Evolutionary conservation across 164 flowering plant genomes (phyloP).

Genomic region (Vitis vinifera): DNA sequence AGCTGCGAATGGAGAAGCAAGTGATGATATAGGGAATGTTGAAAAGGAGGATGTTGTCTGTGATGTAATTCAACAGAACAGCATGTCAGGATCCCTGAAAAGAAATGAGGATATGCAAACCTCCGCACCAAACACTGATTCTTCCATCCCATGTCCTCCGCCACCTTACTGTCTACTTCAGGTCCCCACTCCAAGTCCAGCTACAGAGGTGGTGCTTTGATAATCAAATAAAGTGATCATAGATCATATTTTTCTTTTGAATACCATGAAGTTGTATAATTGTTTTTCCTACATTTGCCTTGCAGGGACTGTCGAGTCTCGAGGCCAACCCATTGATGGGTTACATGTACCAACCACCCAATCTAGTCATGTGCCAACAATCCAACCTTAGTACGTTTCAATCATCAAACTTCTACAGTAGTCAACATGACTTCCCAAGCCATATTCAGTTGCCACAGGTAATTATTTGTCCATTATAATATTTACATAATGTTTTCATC

Average conservation of each 20-base stretch:
- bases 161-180: slow-evolving; percentile 17
- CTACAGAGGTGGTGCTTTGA: slow-evolving; percentile 17
- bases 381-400: slow-evolving; percentile 23
- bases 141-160: slow-evolving; percentile 25
- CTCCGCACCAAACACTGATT: slow-evolving; percentile 9
- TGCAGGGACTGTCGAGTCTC: slow-evolving; percentile 30
- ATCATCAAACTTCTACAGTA: slow-evolving; percentile 20
- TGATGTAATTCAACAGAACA: slow-evolving; percentile 14
- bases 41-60: slow-evolving; percentile 11
- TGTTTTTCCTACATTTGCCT: slow-evolving; percentile 3
- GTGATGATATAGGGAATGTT: slow-evolving; percentile 23
- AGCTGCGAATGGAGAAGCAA: slow-evolving; percentile 21
- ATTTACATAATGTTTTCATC: background rate
- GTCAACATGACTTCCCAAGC: slow-evolving; percentile 23
- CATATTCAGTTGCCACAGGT: slow-evolving; percentile 34
- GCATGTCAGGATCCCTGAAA: background rate
- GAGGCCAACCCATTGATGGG: slow-evolving; percentile 30
- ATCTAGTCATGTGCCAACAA: slow-evolving; percentile 22
- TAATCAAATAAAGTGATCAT: background rate
- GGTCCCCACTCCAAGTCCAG: slow-evolving; percentile 9
- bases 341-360: slow-evolving; percentile 22
- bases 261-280: background rate
- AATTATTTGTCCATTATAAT: background rate
- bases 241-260: background rate
- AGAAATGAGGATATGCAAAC: slow-evolving; percentile 12